These are phyloP conservation scores for Diaporthe nobilis DNA, from an alignment of 2,329 filamentous ascomycete species.

Conservation along the genomic window DNA sequence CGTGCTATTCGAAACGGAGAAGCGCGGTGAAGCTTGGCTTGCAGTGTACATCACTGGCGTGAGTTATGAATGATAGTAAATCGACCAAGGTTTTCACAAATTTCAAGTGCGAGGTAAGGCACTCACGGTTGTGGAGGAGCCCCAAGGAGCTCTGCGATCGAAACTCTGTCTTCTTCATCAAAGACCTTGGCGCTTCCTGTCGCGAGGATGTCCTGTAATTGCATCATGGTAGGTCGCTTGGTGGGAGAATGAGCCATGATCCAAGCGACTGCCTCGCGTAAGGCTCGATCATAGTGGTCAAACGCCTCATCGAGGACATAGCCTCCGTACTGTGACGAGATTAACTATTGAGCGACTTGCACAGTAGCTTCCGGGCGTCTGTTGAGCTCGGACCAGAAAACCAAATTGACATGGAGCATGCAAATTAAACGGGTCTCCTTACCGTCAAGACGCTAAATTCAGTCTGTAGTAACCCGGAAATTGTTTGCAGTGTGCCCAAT, in stretches of 20 bases:
- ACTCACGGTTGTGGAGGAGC: constrained; percentile 2
- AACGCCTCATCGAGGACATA: background rate
- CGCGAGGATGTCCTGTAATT: background rate
- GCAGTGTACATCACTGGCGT: background rate
- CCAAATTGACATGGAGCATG: background rate
- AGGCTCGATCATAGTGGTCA: background rate
- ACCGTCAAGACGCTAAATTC: background rate
- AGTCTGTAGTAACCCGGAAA: background rate
- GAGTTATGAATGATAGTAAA: background rate
- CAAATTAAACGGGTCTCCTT: background rate
- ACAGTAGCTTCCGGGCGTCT: background rate
- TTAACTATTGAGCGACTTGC: background rate
- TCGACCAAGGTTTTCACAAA: background rate
- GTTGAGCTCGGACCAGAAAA: background rate
- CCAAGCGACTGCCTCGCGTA: background rate
- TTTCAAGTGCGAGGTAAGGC: background rate
- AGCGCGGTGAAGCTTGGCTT: background rate
- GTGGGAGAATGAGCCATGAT: background rate
- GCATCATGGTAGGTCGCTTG: constrained; percentile 2
- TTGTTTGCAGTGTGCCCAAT: background rate
- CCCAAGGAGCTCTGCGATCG: background rate
- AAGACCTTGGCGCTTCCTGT: background rate
- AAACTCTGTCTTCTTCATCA: background rate
- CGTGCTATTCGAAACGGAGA: background rate
- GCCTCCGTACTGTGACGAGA: constrained; percentile 6